phyloP scores from a whole-genome alignment of 495 filamentous ascomycete species.

The Neurospora sp. region DNA sequence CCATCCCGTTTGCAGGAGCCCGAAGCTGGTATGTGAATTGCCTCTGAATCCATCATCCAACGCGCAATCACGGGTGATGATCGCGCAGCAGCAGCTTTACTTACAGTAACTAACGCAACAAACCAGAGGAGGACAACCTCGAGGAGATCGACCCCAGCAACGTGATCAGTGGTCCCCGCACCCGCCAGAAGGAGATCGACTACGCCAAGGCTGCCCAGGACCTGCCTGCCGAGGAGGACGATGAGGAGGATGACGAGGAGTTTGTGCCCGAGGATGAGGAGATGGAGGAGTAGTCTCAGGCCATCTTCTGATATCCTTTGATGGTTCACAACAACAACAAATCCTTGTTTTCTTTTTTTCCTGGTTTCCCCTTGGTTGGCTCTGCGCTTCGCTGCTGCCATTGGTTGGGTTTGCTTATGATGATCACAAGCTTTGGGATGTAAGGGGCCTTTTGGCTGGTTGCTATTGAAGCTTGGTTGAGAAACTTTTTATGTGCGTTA shows the following conservation, averaged over 20 bases:
- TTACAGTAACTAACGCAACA: not conserved
- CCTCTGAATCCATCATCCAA: not conserved
- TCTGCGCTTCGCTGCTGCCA: not conserved
- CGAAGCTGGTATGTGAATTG: constrained; percentile 34
- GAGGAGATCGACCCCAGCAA: constrained; percentile 83
- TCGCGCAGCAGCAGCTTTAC: not conserved
- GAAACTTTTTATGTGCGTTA: not conserved
- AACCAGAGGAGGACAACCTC: constrained; percentile 60
- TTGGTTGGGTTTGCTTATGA: not conserved
- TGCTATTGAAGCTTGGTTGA: not conserved
- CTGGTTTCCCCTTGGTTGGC: not conserved
- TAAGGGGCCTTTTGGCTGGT: not conserved
- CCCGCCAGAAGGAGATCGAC: constrained; percentile 74
- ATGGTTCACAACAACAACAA: not conserved
- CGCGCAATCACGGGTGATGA: not conserved
- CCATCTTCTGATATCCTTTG: not conserved
- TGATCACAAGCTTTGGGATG: not conserved
- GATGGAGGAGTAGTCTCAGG: constrained; percentile 35
- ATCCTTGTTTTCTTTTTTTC: not conserved
- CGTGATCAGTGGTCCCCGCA: constrained; percentile 77
- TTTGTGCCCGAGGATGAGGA: constrained; percentile 33
- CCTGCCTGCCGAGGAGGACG: constrained; percentile 58
- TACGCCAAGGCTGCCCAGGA: constrained; percentile 70
- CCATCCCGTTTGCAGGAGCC: constrained; percentile 14
- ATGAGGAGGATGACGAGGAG: constrained; percentile 69